phyloP scores from a whole-genome alignment of 306 rosid species.

The Rubus idaeus region DNA sequence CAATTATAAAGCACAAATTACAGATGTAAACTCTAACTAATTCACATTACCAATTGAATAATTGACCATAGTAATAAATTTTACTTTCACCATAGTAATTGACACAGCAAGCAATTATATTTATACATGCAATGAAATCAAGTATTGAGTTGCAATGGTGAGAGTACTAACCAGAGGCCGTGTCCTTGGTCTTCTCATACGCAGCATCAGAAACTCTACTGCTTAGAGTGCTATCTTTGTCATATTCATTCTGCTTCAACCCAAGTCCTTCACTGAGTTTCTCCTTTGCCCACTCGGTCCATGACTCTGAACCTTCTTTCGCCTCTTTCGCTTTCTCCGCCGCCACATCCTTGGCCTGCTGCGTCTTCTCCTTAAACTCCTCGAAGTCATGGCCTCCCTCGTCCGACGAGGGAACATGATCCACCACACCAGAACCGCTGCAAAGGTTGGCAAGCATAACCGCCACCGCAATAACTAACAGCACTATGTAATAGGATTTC shows the following conservation, averaged over 20 bases:
- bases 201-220: constrained; percentile 34
- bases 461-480: constrained; percentile 14
- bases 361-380: constrained; percentile 30
- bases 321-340: constrained; percentile 41
- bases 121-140: too few species aligned
- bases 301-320: constrained; percentile 53
- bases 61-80: neutral
- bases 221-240: neutral
- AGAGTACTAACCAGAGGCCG: constrained; percentile 52
- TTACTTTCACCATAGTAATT: neutral
- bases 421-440: constrained; percentile 34
- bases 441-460: constrained; percentile 24
- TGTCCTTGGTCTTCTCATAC: constrained; percentile 39
- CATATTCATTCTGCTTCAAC: constrained; percentile 32
- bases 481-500: constrained; percentile 16
- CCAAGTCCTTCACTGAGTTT: constrained; percentile 70
- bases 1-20: neutral
- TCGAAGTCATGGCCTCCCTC: constrained; percentile 47
- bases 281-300: constrained; percentile 92
- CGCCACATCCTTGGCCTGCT: constrained; percentile 26
- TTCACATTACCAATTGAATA: neutral
- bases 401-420: constrained; percentile 35
- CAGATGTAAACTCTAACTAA: neutral
- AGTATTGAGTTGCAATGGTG: neutral
- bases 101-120: neutral